Conservation (phyloP, 495 filamentous ascomycete genomes). For the Sporormia fimetaria region DNA sequence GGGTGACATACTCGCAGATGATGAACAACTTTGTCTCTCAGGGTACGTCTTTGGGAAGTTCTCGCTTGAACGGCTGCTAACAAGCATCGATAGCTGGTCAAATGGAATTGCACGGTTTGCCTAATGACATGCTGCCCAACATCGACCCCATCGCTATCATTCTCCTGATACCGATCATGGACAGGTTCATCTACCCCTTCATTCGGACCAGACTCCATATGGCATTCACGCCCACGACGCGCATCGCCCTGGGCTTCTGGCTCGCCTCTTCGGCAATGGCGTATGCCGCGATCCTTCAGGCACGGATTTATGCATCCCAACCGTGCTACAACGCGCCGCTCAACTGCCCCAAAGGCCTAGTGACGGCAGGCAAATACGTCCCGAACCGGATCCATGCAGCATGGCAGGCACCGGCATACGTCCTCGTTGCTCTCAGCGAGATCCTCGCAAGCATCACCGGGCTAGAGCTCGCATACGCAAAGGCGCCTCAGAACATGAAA, state of each 20-base stretch:
- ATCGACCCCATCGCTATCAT: conserved; percentile 29
- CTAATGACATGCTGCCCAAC: conserved; percentile 33
- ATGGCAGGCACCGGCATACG: conserved; percentile 23
- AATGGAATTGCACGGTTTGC: conserved; percentile 54
- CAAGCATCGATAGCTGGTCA: conserved; percentile 41
- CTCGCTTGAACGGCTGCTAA: background rate
- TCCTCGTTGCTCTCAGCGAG: conserved; percentile 53
- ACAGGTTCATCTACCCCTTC: conserved; percentile 27
- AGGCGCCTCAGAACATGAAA: conserved; percentile 65
- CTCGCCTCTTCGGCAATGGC: conserved; percentile 20
- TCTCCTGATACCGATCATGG: conserved; percentile 23
- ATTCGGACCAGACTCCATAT: conserved; percentile 18
- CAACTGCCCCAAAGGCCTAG: conserved; percentile 10
- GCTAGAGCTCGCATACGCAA: conserved; percentile 61
- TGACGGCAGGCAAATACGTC: conserved; percentile 4
- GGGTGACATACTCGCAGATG: conserved; percentile 24
- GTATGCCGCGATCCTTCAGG: conserved; percentile 23
- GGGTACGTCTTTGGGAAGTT: conserved; percentile 10
- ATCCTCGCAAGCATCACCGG: conserved; percentile 50
- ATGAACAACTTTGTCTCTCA: conserved; percentile 28
- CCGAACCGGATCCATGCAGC: conserved; percentile 23
- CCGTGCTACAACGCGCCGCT: conserved; percentile 23
- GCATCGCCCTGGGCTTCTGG: conserved; percentile 23
- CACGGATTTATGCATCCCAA: conserved; percentile 17
- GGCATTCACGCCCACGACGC: conserved; percentile 15